Evolutionary conservation across 1,139 yeast genomes (phyloP).

Genomic region (Taphrina confusa): DNA sequence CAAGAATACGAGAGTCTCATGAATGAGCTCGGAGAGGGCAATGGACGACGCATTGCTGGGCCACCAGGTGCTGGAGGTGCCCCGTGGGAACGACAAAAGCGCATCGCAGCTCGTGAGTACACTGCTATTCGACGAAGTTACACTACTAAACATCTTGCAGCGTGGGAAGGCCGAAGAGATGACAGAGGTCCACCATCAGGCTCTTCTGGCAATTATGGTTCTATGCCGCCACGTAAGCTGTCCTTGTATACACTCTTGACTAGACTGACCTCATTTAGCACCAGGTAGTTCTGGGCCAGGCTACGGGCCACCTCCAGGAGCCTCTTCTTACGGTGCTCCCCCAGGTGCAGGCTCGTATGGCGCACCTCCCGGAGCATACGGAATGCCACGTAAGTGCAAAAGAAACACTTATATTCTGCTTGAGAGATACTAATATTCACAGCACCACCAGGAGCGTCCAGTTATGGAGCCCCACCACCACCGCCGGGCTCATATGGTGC

Average conservation of each 20-base stretch:
- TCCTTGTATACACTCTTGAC: background rate
- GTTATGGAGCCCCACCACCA: constrained; percentile 21
- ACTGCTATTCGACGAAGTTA: background rate
- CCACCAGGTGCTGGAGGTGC: constrained; percentile 27
- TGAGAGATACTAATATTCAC: background rate
- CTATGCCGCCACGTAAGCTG: constrained; percentile 32
- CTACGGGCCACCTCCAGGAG: constrained; percentile 33
- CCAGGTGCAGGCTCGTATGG: constrained; percentile 28
- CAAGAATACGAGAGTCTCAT: constrained; percentile 56
- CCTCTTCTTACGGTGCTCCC: constrained; percentile 31
- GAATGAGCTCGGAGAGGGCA: constrained; percentile 49
- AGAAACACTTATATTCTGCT: constrained; percentile 9
- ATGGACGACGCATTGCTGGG: constrained; percentile 19
- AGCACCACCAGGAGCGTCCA: constrained; percentile 10
- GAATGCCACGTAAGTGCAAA: constrained; percentile 31
- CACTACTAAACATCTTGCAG: background rate
- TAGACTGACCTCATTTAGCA: constrained; percentile 8
- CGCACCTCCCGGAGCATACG: constrained; percentile 37
- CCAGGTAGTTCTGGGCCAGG: constrained; percentile 32
- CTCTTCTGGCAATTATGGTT: constrained; percentile 16
- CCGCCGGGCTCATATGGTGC: constrained; percentile 21
- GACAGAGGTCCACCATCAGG: constrained; percentile 19
- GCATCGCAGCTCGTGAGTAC: constrained; percentile 18
- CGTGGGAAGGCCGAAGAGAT: constrained; percentile 30
- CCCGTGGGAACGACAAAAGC: constrained; percentile 29